Base-by-base conservation (phyloP, 208 protist species). In the Leptomonas pyrrhocoris region DNA sequence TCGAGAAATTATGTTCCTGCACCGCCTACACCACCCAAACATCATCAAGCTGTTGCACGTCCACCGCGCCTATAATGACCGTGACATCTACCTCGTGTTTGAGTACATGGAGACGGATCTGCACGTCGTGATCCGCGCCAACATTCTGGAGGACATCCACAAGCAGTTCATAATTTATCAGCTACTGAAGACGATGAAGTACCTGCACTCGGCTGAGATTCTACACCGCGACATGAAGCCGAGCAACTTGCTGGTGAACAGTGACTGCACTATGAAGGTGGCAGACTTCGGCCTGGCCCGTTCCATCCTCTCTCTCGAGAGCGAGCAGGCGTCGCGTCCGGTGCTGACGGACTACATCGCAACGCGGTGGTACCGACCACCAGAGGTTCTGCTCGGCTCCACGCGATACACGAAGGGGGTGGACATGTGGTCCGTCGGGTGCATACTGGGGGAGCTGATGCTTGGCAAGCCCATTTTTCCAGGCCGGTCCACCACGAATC, bases 341-440 rank as follows among this genome's bases (percentile, higher is more conserved):
- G 85, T 94, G 56, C 85, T 98, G 25, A 99, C 97, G 21, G 97
- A 98, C 69, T 99, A 99, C 81, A 96, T 99, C 72, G 93, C 94
- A 43, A 97, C 94, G 7, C 79, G 98, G n/a, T 99, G 98, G 98
- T 99, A 99, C 74, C 90, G 98, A 6, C 98, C 98, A 19, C 98
- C 98, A 1, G 98, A 99, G 77, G 98, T 99, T 73, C 84, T 99
- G 9, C 81, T 99, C 0, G 98, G 98, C 43, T 97, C 88, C 11
- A 98, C 88, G 46, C 86, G 85, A 23, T 99, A 99, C 85, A 98
- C 95, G 12, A 97, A 98, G 57, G 94, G 94, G 36, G 97, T 99
- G 27, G 98, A 99, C 68, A 99, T 99, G 88, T 99, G 98, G 98
- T 94, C 95, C 0, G 88, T 99, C 7, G 98, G 98, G 6, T 99